These are phyloP conservation scores for Hortaea werneckii DNA, from an alignment of 2,329 filamentous ascomycete genomes.

Conservation along the genomic window DNA sequence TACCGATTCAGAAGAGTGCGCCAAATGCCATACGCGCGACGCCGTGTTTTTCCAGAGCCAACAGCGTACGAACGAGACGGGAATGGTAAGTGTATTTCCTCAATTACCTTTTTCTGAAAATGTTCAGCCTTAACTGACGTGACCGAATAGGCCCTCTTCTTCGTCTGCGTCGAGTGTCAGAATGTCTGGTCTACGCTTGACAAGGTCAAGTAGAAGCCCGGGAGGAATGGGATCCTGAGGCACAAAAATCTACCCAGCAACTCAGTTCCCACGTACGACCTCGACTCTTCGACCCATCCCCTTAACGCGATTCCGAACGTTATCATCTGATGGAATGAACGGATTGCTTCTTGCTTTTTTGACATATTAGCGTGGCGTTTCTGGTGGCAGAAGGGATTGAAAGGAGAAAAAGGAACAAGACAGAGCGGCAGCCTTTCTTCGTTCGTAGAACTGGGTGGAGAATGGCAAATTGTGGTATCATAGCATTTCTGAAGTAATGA, in stretches of 20 bases:
- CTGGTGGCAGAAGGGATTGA: background rate
- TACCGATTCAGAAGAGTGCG: conserved; percentile 68
- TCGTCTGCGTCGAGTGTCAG: conserved; percentile 85
- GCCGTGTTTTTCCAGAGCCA: conserved; percentile 99
- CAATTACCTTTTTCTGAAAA: conserved; percentile 4
- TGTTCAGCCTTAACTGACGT: background rate
- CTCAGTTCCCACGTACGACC: no score
- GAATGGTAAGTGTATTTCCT: conserved; percentile 63
- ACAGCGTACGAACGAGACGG: conserved; percentile 90
- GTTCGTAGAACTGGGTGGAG: no score
- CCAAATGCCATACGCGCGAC: conserved; percentile 73
- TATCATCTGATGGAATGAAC: background rate
- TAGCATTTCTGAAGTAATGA: no score
- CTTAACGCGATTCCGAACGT: no score
- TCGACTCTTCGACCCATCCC: no score
- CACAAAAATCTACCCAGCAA: no score
- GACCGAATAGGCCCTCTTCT: conserved; percentile 38
- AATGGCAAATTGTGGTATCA: no score
- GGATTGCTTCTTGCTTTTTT: background rate
- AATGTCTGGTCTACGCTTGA: conserved; percentile 56
- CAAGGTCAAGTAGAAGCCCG: conserved; percentile 12
- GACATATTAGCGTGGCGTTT: background rate
- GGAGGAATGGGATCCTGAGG: no score
- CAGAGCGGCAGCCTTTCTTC: no score
- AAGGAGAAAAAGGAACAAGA: no score